Evolutionary conservation across 2,329 filamentous ascomycete species (phyloP).

Genomic region (Nannizziopsis arthrosporioides): DNA sequence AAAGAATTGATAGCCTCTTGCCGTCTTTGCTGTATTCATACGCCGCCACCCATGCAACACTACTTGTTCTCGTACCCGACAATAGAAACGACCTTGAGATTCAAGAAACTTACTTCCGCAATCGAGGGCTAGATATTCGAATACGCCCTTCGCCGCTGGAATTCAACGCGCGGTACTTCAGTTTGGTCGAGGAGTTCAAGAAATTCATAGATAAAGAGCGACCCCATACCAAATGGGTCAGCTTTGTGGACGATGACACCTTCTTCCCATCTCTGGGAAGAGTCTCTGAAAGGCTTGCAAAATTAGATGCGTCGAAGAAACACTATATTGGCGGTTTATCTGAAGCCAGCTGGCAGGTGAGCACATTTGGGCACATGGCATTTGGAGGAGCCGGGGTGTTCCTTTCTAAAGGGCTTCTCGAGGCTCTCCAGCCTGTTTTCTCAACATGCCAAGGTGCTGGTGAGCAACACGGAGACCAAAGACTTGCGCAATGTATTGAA

Average conservation of each 20-base stretch:
- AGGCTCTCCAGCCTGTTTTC: constrained; percentile 29
- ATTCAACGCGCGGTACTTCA: constrained; percentile 35
- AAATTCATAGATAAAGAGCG: constrained; percentile 29
- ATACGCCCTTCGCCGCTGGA: constrained; percentile 31
- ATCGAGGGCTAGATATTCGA: constrained; percentile 32
- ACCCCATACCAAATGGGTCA: constrained; percentile 32
- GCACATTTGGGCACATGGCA: constrained; percentile 34
- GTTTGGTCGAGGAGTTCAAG: constrained; percentile 31
- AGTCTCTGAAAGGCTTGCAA: constrained; percentile 30
- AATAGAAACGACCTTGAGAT: constrained; percentile 30
- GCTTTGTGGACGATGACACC: constrained; percentile 36
- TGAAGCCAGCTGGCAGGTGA: constrained; percentile 35
- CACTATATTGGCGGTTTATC: constrained; percentile 36
- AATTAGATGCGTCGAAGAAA: constrained; percentile 30
- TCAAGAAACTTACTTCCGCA: constrained; percentile 33
- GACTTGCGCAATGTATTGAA: constrained; percentile 34
- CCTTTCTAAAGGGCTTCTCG: constrained; percentile 31
- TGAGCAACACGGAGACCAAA: constrained; percentile 35
- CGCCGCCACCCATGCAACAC: constrained; percentile 30
- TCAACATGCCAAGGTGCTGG: constrained; percentile 34
- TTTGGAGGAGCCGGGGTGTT: constrained; percentile 38
- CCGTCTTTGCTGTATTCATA: constrained; percentile 34
- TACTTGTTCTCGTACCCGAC: constrained; percentile 33
- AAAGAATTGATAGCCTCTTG: constrained; percentile 31
- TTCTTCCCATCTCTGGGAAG: constrained; percentile 33